These are phyloP conservation scores for Salvia miltiorrhiza DNA, from an alignment of 257 asterid genomes.

Conservation along the genomic window DNA sequence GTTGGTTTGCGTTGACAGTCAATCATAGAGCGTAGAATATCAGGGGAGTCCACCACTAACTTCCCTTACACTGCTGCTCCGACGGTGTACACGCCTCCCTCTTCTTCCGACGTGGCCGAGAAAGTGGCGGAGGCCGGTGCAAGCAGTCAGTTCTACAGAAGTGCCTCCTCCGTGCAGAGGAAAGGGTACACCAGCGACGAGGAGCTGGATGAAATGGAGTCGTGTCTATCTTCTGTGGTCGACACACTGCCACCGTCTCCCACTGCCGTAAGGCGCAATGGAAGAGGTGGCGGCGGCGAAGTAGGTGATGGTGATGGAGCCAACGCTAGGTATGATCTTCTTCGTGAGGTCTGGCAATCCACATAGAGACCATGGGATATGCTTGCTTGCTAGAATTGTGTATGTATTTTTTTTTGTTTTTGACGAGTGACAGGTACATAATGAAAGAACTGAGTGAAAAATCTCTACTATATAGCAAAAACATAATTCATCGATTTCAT, in stretches of 20 bases:
- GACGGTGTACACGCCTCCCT: conserved; percentile 57
- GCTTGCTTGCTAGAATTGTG: conserved; percentile 10
- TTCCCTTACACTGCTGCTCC: conserved; percentile 82
- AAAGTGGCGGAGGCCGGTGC: conserved; percentile 56
- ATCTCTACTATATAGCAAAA: conserved; percentile 10
- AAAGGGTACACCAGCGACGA: conserved; percentile 95
- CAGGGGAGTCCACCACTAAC: conserved; percentile 42
- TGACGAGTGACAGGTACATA: neutral
- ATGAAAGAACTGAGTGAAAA: neutral
- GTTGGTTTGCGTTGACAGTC: conserved; percentile 44
- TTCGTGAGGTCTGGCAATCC: conserved; percentile 82
- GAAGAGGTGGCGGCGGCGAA: conserved; percentile 24
- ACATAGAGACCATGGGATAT: conserved; percentile 15
- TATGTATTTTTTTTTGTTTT: conserved; percentile 3
- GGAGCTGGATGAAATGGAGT: conserved; percentile 78
- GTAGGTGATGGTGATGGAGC: conserved; percentile 26
- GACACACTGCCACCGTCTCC: conserved; percentile 44
- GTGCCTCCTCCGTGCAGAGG: conserved; percentile 70
- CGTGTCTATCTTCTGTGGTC: conserved; percentile 51
- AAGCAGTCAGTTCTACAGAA: conserved; percentile 42
- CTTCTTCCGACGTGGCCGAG: conserved; percentile 51
- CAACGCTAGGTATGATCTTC: conserved; percentile 78
- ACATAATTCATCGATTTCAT: neutral
- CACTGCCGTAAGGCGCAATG: conserved; percentile 21
- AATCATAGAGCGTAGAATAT: conserved; percentile 56